phyloP scores from a whole-genome alignment of 164 flowering plant species.

The Umbellularia californica region DNA sequence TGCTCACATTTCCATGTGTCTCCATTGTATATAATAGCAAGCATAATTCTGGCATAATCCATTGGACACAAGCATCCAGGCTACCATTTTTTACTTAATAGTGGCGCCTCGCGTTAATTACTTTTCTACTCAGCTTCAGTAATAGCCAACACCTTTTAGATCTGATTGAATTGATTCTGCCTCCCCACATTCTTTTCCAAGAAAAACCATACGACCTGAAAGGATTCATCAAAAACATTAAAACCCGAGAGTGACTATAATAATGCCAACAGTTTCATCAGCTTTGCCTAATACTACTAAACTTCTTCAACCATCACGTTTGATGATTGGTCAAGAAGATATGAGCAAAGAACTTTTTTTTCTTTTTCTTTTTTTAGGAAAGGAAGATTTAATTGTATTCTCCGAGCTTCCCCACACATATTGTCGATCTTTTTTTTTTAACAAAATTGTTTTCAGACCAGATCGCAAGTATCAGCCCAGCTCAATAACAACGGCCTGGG shows the following conservation, averaged over 20 bases:
- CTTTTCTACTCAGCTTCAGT: slow-evolving; percentile 20
- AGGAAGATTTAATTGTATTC: too few relatives aligned
- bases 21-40: not conserved
- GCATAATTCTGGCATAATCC: not conserved
- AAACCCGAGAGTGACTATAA: not conserved
- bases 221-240: not conserved
- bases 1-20: not conserved
- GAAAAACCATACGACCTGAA: slow-evolving; percentile 68
- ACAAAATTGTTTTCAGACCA: too few relatives aligned
- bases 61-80: not conserved
- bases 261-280: not conserved
- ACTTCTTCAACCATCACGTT: not conserved
- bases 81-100: not conserved
- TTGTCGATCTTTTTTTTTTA: too few relatives aligned
- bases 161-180: slow-evolving; percentile 26
- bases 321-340: too few relatives aligned
- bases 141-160: slow-evolving; percentile 55
- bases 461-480: too few relatives aligned
- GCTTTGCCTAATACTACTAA: not conserved
- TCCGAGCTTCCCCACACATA: too few relatives aligned
- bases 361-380: too few relatives aligned
- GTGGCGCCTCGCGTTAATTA: not conserved
- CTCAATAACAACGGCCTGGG: too few relatives aligned
- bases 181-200: slow-evolving; percentile 38
- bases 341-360: too few relatives aligned